Percentiles rank a stretch among this genome's conserved stretches.
These are phyloP conservation scores for Magnaporthiopsis poae DNA, from an alignment of 2,329 filamentous ascomycete species.

Conservation along the genomic window DNA sequence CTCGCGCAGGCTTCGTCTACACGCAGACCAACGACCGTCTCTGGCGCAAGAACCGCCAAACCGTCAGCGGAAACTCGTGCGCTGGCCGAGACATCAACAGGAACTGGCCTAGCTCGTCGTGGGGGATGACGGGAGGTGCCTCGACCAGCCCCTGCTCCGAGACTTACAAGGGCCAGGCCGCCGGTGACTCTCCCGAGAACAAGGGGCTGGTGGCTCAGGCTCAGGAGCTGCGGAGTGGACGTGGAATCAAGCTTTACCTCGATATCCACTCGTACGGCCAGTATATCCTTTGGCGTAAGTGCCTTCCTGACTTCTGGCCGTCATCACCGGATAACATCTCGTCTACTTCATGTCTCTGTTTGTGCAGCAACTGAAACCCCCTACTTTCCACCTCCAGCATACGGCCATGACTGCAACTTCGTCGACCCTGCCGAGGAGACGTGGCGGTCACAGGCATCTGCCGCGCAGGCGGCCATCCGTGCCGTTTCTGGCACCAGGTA, in stretches of 20 bases:
- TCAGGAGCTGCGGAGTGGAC: conserved; percentile 21
- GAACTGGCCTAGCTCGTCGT: conserved; percentile 31
- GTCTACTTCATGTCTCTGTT: neutral
- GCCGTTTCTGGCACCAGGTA: conserved; percentile 30
- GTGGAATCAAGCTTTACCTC: conserved; percentile 51
- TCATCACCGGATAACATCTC: neutral
- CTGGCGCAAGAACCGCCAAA: conserved; percentile 53
- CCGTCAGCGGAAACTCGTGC: conserved; percentile 30
- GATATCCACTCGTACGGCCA: conserved; percentile 58
- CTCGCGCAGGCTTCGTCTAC: conserved; percentile 40
- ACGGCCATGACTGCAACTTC: conserved; percentile 39
- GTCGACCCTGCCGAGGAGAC: conserved; percentile 6
- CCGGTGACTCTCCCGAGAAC: conserved; percentile 41
- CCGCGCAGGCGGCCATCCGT: conserved; percentile 31
- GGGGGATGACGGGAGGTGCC: conserved; percentile 35
- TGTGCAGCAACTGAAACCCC: neutral
- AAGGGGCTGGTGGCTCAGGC: conserved; percentile 32
- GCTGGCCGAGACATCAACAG: conserved; percentile 49
- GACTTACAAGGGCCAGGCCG: conserved; percentile 28
- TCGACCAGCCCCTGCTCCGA: conserved; percentile 35
- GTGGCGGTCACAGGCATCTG: neutral
- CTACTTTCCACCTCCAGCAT: conserved; percentile 17
- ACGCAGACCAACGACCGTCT: conserved; percentile 46
- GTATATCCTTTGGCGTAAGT: conserved; percentile 5
- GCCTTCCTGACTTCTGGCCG: neutral